A percentile compares a stretch with the other conserved stretches of the same genome.
phyloP scores from a whole-genome alignment of 2,329 filamentous ascomycete genomes.

The Colletotrichum sublineola region DNA sequence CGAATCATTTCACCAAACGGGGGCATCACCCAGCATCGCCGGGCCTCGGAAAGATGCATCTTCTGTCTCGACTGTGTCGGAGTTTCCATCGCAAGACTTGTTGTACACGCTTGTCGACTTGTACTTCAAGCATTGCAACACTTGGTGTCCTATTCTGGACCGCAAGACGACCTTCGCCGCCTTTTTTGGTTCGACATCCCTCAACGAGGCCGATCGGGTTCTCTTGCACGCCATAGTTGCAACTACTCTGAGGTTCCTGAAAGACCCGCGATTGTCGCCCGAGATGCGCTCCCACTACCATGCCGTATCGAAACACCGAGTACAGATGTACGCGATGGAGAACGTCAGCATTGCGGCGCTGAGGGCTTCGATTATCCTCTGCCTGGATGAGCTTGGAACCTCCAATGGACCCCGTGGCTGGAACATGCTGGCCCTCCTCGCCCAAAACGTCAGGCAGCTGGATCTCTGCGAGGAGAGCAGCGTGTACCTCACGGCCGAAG shows the following conservation, averaged over 20 bases:
- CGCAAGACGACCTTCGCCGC: constrained; percentile 57
- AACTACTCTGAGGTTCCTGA: constrained; percentile 58
- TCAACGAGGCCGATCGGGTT: constrained; percentile 56
- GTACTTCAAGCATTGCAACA: constrained; percentile 75
- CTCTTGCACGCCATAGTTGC: constrained; percentile 60
- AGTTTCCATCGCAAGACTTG: constrained; percentile 71
- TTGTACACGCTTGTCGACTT: constrained; percentile 71
- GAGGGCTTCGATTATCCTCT: constrained; percentile 57
- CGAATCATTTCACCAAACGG: constrained; percentile 36
- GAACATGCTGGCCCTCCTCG: constrained; percentile 56
- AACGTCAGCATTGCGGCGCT: constrained; percentile 56
- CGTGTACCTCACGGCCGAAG: constrained; percentile 53
- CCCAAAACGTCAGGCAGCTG: constrained; percentile 56
- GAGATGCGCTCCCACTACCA: constrained; percentile 57
- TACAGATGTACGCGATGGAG: constrained; percentile 59
- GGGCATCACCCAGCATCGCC: constrained; percentile 12
- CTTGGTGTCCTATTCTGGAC: constrained; percentile 65
- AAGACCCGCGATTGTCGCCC: constrained; percentile 54
- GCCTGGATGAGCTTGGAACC: constrained; percentile 57
- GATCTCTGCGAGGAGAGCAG: constrained; percentile 56
- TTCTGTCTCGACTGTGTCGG: constrained; percentile 55
- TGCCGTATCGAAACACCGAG: constrained; percentile 54
- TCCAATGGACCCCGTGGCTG: constrained; percentile 59
- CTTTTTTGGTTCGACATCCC: constrained; percentile 57
- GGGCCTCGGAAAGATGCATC: constrained; percentile 46